A percentile compares a stretch with the other conserved stretches of the same genome.
phyloP scores from a whole-genome alignment of 768 basidiomycete species.

The Lactarius hatsudake region DNA sequence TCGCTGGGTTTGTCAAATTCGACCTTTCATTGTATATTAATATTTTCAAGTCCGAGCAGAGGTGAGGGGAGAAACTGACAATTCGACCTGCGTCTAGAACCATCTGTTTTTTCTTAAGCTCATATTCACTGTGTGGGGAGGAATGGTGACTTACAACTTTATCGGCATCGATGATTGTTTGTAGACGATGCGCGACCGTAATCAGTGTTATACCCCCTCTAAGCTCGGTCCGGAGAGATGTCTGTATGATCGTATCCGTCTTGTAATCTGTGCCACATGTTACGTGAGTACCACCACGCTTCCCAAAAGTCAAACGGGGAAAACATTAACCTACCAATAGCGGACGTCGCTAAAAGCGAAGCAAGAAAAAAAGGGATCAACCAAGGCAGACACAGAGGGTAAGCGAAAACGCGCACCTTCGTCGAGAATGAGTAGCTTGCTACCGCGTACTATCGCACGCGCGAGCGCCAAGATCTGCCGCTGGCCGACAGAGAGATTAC shows the following conservation, averaged over 20 bases:
- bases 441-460: constrained; percentile 54
- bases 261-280: constrained; percentile 47
- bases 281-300: not conserved
- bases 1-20: constrained; percentile 48
- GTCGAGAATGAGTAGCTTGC: constrained; percentile 57
- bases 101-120: constrained; percentile 31
- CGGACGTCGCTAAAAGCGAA: constrained; percentile 40
- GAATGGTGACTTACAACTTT: constrained; percentile 42
- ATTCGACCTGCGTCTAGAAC: constrained; percentile 43
- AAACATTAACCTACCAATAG: constrained; percentile 39
- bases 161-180: constrained; percentile 61
- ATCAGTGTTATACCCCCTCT: constrained; percentile 47
- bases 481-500: constrained; percentile 56
- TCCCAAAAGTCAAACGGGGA: too few species aligned
- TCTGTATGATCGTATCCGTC: constrained; percentile 57
- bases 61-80: constrained; percentile 30
- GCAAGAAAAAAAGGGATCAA: not conserved
- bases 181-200: constrained; percentile 57
- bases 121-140: too few species aligned
- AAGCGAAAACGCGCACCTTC: constrained; percentile 39
- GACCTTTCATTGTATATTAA: constrained; percentile 26
- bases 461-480: constrained; percentile 60
- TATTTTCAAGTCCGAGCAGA: not conserved
- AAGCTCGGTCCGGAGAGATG: constrained; percentile 48
- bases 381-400: not conserved